These are phyloP conservation scores for Penicillium antarcticum DNA, from an alignment of 495 filamentous ascomycete species.

Conservation along the genomic window DNA sequence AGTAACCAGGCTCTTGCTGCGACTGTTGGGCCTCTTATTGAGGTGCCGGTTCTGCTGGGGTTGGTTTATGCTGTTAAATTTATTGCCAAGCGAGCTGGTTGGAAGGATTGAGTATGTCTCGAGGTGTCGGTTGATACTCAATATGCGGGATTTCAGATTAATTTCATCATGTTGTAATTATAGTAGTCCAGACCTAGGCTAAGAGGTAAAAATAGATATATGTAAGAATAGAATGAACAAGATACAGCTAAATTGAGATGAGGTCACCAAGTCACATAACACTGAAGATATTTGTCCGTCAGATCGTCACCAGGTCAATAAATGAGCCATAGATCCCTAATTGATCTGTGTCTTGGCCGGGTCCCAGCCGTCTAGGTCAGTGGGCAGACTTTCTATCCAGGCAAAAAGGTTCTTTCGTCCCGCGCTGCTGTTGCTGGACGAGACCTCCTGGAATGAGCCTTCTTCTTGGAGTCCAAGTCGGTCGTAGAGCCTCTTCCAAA, in stretches of 20 bases:
- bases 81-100: conserved; percentile 15
- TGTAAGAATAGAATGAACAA: no score
- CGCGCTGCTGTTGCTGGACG: not conserved
- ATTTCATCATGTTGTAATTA: no score
- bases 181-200: no score
- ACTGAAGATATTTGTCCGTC: no score
- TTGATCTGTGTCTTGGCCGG: no score
- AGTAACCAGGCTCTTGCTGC: conserved; percentile 85
- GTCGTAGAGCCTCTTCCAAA: not conserved
- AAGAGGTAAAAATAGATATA: no score
- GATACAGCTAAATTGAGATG: no score
- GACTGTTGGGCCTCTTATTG: conserved; percentile 87
- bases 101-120: conserved; percentile 12
- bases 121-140: no score
- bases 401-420: not conserved
- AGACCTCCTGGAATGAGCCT: not conserved
- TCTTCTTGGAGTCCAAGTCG: not conserved
- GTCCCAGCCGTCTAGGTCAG: conserved; percentile 1
- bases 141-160: no score
- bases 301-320: no score
- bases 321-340: no score
- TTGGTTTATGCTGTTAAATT: conserved; percentile 73
- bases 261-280: no score
- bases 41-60: conserved; percentile 80
- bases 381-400: conserved; percentile 16